Conservation (phyloP, 176 grass and related monocot species). For the Aegilops speltoides region DNA sequence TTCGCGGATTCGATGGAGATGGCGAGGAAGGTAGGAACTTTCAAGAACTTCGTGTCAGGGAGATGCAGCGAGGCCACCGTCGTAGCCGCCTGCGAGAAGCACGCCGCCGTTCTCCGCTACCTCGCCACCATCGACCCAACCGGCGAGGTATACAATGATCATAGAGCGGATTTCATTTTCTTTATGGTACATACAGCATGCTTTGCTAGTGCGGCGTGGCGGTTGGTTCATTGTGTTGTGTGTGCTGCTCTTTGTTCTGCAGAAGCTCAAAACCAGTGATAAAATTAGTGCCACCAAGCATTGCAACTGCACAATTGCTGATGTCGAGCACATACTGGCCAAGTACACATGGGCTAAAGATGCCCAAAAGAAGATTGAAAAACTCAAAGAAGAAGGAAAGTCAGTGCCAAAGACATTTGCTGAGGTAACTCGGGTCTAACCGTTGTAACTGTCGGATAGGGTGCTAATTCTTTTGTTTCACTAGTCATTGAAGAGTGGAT, state of each 20-base stretch:
- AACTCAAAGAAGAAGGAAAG: constrained; percentile 89
- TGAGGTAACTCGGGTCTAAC: constrained; percentile 54
- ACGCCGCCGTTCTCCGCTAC: constrained; percentile 69
- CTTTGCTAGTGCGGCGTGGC: not conserved
- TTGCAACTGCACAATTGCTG: constrained; percentile 84
- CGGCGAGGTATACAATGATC: constrained; percentile 48
- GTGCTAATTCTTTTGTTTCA: not conserved
- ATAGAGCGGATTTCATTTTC: not conserved
- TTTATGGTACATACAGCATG: not conserved
- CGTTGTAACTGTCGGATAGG: not conserved
- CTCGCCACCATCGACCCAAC: constrained; percentile 64
- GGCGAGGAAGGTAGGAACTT: constrained; percentile 68
- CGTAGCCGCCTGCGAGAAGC: constrained; percentile 59
- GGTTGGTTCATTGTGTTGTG: constrained; percentile 13
- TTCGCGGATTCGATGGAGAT: constrained; percentile 86
- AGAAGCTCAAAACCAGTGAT: constrained; percentile 75
- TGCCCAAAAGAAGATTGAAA: constrained; percentile 77
- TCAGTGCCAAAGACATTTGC: constrained; percentile 68
- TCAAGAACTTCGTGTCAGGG: constrained; percentile 80
- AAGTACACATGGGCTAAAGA: constrained; percentile 95
- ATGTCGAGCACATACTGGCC: constrained; percentile 87
- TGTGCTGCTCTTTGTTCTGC: constrained; percentile 5
- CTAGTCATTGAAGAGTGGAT: not conserved
- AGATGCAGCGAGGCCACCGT: constrained; percentile 63
- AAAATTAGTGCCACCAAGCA: constrained; percentile 76